phyloP scores from a whole-genome alignment of 148 eudicot genomes.

The Silene conica region DNA sequence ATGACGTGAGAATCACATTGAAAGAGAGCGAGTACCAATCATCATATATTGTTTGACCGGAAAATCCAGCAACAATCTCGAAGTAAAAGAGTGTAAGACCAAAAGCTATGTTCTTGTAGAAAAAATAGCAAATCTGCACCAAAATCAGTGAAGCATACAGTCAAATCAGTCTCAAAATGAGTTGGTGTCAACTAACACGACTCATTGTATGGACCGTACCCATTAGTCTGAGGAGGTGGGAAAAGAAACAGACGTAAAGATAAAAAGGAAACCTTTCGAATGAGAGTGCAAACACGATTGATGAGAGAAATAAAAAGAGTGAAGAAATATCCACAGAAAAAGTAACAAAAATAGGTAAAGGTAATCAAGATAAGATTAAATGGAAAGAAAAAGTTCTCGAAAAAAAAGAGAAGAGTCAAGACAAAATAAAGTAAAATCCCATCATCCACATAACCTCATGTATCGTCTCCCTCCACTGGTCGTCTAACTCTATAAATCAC shows the following conservation, averaged over 20 bases:
- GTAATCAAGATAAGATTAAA: background rate
- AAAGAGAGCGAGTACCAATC: slow-evolving; percentile 86
- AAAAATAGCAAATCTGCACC: slow-evolving; percentile 87
- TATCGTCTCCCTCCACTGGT: background rate
- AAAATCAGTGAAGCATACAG: slow-evolving; percentile 16
- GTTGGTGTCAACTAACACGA: background rate
- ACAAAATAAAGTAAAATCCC: background rate
- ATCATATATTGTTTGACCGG: slow-evolving; percentile 84
- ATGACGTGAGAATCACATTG: slow-evolving; percentile 81
- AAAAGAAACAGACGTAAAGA: background rate
- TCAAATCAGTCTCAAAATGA: background rate
- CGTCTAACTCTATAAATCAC: slow-evolving; percentile 2
- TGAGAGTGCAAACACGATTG: background rate
- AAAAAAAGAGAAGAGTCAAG: background rate
- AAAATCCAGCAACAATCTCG: slow-evolving; percentile 82
- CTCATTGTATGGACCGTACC: background rate
- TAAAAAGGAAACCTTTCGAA: background rate
- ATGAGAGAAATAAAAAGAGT: background rate
- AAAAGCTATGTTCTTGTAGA: slow-evolving; percentile 92
- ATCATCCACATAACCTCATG: background rate
- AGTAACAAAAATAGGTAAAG: background rate
- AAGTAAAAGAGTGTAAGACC: slow-evolving; percentile 94
- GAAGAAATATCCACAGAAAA: background rate
- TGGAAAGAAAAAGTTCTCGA: background rate
- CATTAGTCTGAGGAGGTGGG: background rate